phyloP scores from a whole-genome alignment of 306 rosid species.

The Cucumis sativus region Cucumber_9930_V3 NC_026657.2:10577501-10578000 shows the following conservation, averaged over 20 bases:
- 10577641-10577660: not conserved
- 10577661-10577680: not conserved
- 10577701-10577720: not conserved
- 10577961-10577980: too few relatives aligned
- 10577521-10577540: not conserved
- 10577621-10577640: not conserved
- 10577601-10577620: not conserved
- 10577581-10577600: not conserved
- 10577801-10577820: too few relatives aligned
- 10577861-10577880: not conserved
- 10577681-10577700: not conserved
- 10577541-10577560: not conserved
- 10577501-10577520: slow-evolving; percentile 7
- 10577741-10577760: not conserved
- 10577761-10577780: not conserved
- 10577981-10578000: too few relatives aligned
- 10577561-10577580: not conserved
- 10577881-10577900: too few relatives aligned
- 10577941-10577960: too few relatives aligned
- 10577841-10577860: not conserved
- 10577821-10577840: too few relatives aligned
- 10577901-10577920: too few relatives aligned
- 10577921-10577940: too few relatives aligned
- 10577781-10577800: too few relatives aligned
- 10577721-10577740: not conserved